These are phyloP conservation scores for Scalesia atractyloides DNA, from an alignment of 129 eudicot genomes.

Conservation along the genomic window DNA sequence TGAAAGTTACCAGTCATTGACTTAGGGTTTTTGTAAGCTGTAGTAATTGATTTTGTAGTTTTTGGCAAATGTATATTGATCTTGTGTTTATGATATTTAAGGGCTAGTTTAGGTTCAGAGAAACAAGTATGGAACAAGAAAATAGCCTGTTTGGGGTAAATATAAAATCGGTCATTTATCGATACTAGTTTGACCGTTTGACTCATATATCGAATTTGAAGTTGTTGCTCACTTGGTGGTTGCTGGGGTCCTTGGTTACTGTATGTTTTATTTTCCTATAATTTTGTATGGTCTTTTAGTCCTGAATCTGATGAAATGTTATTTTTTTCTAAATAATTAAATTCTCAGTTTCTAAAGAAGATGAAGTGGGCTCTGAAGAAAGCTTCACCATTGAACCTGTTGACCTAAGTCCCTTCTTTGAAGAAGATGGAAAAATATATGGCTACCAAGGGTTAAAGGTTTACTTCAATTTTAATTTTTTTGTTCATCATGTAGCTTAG, in stretches of 20 bases:
- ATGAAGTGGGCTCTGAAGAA: constrained; percentile 72
- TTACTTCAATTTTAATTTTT: neutral
- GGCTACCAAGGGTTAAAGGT: constrained; percentile 86
- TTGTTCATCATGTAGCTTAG: neutral
- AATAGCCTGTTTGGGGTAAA: neutral
- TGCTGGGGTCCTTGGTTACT: neutral
- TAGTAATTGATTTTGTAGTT: neutral
- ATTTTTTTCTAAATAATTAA: constrained; percentile 3
- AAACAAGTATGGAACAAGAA: neutral
- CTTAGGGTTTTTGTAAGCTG: neutral
- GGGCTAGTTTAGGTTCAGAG: neutral
- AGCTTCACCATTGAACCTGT: constrained; percentile 68
- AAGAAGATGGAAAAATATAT: constrained; percentile 87
- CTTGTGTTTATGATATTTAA: neutral
- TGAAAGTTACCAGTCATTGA: neutral
- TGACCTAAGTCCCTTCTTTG: constrained; percentile 78
- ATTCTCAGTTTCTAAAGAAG: constrained; percentile 64
- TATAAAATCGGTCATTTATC: no score
- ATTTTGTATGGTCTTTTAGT: neutral
- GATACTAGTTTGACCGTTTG: no score
- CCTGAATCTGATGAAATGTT: neutral
- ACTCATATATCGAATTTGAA: neutral
- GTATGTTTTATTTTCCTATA: neutral
- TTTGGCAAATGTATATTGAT: neutral
- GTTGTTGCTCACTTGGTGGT: constrained; percentile 10